phyloP scores from a whole-genome alignment of 768 basidiomycete species.

The Mycena belliarum region DNA sequence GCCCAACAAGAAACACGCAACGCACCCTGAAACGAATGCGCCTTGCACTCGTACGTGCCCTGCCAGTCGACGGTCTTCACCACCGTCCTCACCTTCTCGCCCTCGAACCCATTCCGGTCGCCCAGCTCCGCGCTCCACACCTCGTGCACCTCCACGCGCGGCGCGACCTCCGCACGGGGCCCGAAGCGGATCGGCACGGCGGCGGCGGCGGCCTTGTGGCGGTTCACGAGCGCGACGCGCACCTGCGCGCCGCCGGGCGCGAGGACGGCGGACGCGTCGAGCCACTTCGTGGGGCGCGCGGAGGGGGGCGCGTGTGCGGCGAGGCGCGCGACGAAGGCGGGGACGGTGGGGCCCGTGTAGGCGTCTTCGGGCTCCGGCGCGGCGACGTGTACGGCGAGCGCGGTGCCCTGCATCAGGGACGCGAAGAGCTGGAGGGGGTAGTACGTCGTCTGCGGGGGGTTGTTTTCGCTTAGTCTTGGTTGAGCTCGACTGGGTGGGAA shows the following conservation, averaged over 20 bases:
- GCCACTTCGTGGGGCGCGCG: slow-evolving; percentile 41
- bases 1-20: not conserved
- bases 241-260: slow-evolving; percentile 35
- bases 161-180: slow-evolving; percentile 26
- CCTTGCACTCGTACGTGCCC: slow-evolving; percentile 40
- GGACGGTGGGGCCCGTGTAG: slow-evolving; percentile 51
- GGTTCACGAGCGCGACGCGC: slow-evolving; percentile 56
- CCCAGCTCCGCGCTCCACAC: slow-evolving; percentile 50
- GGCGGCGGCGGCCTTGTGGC: slow-evolving; percentile 41
- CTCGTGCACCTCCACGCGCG: slow-evolving; percentile 45
- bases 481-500: no score
- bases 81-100: slow-evolving; percentile 39
- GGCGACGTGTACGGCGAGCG: slow-evolving; percentile 39
- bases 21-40: slow-evolving; percentile 50
- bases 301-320: slow-evolving; percentile 33
- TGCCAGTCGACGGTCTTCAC: slow-evolving; percentile 32
- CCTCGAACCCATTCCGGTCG: slow-evolving; percentile 44
- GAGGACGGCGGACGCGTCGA: slow-evolving; percentile 51
- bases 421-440: slow-evolving; percentile 56
- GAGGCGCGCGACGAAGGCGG: slow-evolving; percentile 49
- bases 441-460: slow-evolving; percentile 42
- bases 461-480: no score
- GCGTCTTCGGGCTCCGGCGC: slow-evolving; percentile 26
- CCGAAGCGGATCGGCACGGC: slow-evolving; percentile 40
- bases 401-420: slow-evolving; percentile 53